Evolutionary conservation across 345 rosid genomes (phyloP), one percentile per base, ranked within the genome.

Genomic region (Gossypioides kirkii): DNA sequence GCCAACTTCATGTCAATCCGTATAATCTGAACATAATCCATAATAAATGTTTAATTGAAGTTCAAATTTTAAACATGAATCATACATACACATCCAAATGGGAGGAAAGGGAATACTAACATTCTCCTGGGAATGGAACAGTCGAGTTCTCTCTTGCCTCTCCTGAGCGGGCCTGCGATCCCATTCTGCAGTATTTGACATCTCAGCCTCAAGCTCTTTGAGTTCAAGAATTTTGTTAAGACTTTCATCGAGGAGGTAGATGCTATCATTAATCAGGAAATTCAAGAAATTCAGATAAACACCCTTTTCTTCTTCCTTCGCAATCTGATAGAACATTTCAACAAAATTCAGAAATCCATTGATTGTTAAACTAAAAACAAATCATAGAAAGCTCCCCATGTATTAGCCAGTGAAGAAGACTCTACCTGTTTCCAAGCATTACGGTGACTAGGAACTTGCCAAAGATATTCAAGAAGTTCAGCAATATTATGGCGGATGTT

Each of bases 371-470:
- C 14, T 38, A 50, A n/a, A 77, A 42, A 49, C 25, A 49, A 20
- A 72, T 36, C 22, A 77, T 46, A 38, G 73, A 64, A 2, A 26
- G n/a, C 54, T 16, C 18, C 43, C 68, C 77, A 61, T 25, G 55
- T n/a, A 26, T 17, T 7, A 10, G 52, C 61, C 32, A 73, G 66
- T 55, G 58, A 76, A 72, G 22, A 76, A 32, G 45, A 73, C 13
- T 61, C 68, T 74, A 95, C 99, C 97, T 90, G 89, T 85, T 90
- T 88, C 99, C 99, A 95, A 43, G 92, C 88, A 85, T 89, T 91
- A 66, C 96, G 92, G 80, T 95, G 99, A 87, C 97, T 88, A 71
- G 98, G 99, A 72, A 95, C 99, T 76, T 93, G 96, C 99, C 99
- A 93, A 23, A 95, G 86, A 82, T 95, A 96, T 80, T 96, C 97